Conservation (phyloP, 2,329 filamentous ascomycete genomes). For the Ophiocordyceps robertsii region DNA sequence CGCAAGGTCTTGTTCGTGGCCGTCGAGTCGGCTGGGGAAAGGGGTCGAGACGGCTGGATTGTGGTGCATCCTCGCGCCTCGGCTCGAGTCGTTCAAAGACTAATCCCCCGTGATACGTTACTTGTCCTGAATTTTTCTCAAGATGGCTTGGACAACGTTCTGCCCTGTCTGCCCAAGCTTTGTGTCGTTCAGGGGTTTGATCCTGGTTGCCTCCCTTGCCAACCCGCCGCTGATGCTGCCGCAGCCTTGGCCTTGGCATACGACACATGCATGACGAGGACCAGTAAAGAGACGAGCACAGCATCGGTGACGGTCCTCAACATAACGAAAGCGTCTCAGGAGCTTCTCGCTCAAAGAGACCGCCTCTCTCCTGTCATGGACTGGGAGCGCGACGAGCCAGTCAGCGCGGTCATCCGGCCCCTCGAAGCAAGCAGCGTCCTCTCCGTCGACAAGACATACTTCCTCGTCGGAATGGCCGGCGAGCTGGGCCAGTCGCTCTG, state of each 20-base stretch:
- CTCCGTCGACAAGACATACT: background rate
- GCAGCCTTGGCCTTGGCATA: background rate
- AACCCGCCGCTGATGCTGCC: background rate
- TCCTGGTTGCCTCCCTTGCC: background rate
- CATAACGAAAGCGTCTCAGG: background rate
- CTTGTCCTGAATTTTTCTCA: background rate
- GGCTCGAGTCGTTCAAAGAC: background rate
- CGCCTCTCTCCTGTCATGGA: background rate
- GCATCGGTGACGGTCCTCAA: background rate
- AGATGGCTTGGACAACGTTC: background rate
- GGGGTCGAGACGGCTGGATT: background rate
- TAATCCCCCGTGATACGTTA: background rate
- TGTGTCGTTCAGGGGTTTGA: background rate
- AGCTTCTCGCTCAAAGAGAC: background rate
- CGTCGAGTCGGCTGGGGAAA: background rate
- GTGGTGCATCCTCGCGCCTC: background rate
- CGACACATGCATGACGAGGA: background rate
- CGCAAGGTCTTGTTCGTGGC: background rate
- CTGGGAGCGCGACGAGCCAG: background rate
- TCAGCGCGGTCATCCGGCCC: background rate
- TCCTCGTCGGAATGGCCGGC: background rate
- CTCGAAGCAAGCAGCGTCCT: background rate
- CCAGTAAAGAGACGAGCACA: background rate
- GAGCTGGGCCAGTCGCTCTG: slow-evolving; percentile 1
- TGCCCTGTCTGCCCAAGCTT: background rate